These are phyloP conservation scores for Quercus tomentella DNA, from an alignment of 331 rosid genomes.

Conservation along the genomic window DNA sequence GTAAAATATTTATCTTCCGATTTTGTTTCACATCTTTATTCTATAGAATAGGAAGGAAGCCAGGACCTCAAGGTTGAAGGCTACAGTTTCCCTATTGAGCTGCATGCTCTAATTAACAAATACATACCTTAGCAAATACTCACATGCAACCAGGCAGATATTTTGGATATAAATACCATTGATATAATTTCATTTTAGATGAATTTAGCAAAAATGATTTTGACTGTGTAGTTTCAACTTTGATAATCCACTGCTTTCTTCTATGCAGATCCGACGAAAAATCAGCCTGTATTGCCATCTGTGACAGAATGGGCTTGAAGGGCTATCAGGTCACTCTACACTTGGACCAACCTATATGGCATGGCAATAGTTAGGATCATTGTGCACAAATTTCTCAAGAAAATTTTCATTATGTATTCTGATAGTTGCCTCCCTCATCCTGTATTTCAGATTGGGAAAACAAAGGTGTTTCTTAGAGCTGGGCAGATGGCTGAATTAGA, in stretches of 20 bases:
- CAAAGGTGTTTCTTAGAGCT: slow-evolving; percentile 87
- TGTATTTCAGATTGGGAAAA: slow-evolving; percentile 63
- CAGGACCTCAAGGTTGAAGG: slow-evolving; percentile 11
- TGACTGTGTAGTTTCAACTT: neutral
- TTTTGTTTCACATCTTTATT: neutral
- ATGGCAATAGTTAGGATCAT: slow-evolving; percentile 5
- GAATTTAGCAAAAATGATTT: neutral
- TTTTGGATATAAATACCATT: neutral
- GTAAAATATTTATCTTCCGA: neutral
- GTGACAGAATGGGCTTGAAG: slow-evolving; percentile 73
- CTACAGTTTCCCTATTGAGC: slow-evolving; percentile 3
- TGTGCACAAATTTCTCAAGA: neutral
- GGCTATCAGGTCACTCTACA: slow-evolving; percentile 68
- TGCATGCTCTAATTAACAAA: neutral
- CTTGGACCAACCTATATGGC: slow-evolving; percentile 14
- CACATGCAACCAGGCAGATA: neutral
- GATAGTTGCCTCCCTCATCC: neutral
- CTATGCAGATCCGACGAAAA: slow-evolving; percentile 74
- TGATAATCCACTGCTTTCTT: slow-evolving; percentile 19
- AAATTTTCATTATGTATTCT: slow-evolving; percentile 3
- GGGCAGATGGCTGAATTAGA: slow-evolving; percentile 93
- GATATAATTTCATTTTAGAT: neutral
- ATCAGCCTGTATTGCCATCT: slow-evolving; percentile 66
- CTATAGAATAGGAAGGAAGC: slow-evolving; percentile 5
- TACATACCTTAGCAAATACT: neutral